Conservation (phyloP, 2,329 filamentous ascomycete genomes). For the Madurella mycetomatis region DNA sequence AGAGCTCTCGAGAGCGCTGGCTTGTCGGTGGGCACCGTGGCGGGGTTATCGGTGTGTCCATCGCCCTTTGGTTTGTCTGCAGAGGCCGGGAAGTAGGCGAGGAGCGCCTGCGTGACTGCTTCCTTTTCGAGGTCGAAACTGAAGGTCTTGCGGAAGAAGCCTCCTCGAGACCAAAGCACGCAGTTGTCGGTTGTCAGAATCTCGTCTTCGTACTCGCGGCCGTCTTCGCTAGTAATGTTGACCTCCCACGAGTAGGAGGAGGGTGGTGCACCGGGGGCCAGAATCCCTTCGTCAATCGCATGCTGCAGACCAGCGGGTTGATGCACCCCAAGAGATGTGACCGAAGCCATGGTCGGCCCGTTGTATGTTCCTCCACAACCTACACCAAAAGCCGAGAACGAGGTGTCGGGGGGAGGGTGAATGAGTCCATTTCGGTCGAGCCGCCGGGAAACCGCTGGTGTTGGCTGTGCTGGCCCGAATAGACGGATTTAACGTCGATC, state of each 20-base stretch:
- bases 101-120: slow-evolving; percentile 75
- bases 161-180: slow-evolving; percentile 86
- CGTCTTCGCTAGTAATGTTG: slow-evolving; percentile 37
- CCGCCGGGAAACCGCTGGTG: background rate
- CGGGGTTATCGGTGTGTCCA: slow-evolving; percentile 4
- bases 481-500: background rate
- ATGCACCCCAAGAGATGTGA: slow-evolving; percentile 88
- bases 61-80: slow-evolving; percentile 29
- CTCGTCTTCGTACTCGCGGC: slow-evolving; percentile 64
- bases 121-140: slow-evolving; percentile 85
- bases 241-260: slow-evolving; percentile 75
- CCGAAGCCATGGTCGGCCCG: slow-evolving; percentile 66
- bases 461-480: too few species aligned
- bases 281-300: slow-evolving; percentile 73
- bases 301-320: slow-evolving; percentile 79
- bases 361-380: background rate
- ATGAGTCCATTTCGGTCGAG: slow-evolving; percentile 11
- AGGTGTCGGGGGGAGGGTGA: too few species aligned
- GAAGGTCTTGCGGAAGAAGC: slow-evolving; percentile 79
- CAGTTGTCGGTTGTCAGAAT: slow-evolving; percentile 68
- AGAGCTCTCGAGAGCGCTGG: slow-evolving; percentile 59
- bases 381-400: slow-evolving; percentile 1
- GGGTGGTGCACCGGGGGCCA: slow-evolving; percentile 62
- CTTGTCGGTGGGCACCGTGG: slow-evolving; percentile 15
- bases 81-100: slow-evolving; percentile 71